Percentiles rank a stretch among this genome's conserved stretches.
phyloP scores from a whole-genome alignment of 805 yeast species.

The Kodamaea lidongshanica region DNA sequence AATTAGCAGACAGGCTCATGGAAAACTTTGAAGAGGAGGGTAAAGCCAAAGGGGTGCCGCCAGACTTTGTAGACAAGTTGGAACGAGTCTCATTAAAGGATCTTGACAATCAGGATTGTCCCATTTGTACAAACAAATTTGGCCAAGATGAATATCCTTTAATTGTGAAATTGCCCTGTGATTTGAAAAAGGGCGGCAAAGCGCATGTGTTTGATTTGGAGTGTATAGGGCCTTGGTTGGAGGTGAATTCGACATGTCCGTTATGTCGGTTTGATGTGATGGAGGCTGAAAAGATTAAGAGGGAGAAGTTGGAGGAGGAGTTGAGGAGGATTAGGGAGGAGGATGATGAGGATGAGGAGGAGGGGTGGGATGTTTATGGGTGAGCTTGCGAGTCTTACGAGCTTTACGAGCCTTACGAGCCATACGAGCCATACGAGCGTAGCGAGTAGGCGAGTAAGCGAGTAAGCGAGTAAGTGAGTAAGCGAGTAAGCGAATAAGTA shows the following conservation, averaged over 20 bases:
- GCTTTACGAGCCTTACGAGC: no score
- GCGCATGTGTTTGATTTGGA: slow-evolving; percentile 81
- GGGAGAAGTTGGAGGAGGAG: slow-evolving; percentile 30
- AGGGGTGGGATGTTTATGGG: slow-evolving; percentile 77
- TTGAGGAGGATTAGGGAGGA: slow-evolving; percentile 34
- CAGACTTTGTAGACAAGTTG: slow-evolving; percentile 65
- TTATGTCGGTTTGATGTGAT: slow-evolving; percentile 72
- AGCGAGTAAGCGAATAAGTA: no score
- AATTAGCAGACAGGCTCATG: slow-evolving; percentile 23
- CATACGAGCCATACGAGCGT: no score
- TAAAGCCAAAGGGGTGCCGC: slow-evolving; percentile 49
- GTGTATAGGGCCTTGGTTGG: slow-evolving; percentile 87
- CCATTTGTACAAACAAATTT: slow-evolving; percentile 76
- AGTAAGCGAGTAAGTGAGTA: no score
- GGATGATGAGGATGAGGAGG: slow-evolving; percentile 51
- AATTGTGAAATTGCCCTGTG: slow-evolving; percentile 71
- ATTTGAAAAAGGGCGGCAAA: slow-evolving; percentile 22
- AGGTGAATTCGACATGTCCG: slow-evolving; percentile 72
- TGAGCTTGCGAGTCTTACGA: no score
- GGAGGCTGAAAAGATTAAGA: slow-evolving; percentile 26
- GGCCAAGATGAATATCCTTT: slow-evolving; percentile 71
- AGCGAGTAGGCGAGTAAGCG: no score
- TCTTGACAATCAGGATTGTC: slow-evolving; percentile 57
- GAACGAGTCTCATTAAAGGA: slow-evolving; percentile 50
- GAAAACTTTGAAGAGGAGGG: slow-evolving; percentile 9